These are phyloP conservation scores for Thelonectria blattea DNA, from an alignment of 2,329 filamentous ascomycete species.

Conservation along the genomic window DNA sequence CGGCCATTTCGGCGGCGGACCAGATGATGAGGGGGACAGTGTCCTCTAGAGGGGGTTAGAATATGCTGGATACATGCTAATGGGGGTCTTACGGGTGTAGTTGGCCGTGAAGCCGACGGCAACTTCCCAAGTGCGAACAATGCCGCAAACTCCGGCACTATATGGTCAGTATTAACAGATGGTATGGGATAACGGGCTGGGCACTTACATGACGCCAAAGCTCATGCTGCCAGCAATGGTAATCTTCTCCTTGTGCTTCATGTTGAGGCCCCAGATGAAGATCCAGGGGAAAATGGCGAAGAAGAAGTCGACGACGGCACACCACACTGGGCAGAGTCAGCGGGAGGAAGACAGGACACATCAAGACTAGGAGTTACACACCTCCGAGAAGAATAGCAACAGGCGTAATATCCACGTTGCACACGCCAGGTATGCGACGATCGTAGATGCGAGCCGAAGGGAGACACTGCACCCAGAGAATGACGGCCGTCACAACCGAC, in stretches of 20 bases:
- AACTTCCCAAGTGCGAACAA: slow-evolving; percentile 11
- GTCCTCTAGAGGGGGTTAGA: slow-evolving; percentile 34
- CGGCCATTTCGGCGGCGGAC: slow-evolving; percentile 45
- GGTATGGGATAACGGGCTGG: not conserved
- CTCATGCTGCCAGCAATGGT: slow-evolving; percentile 48
- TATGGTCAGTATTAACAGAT: not conserved
- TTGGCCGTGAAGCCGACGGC: slow-evolving; percentile 21
- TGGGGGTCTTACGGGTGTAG: slow-evolving; percentile 18
- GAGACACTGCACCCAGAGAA: slow-evolving; percentile 17
- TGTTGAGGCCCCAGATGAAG: slow-evolving; percentile 49
- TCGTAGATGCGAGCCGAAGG: slow-evolving; percentile 19
- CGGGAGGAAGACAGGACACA: not conserved
- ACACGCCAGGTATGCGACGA: slow-evolving; percentile 13
- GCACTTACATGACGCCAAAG: slow-evolving; percentile 45
- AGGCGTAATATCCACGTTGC: slow-evolving; percentile 16
- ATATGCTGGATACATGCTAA: too few species aligned
- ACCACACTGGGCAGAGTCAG: slow-evolving; percentile 25
- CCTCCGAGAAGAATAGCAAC: slow-evolving; percentile 23
- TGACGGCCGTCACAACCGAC: slow-evolving; percentile 1
- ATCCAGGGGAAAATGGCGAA: slow-evolving; percentile 49
- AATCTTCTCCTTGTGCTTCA: slow-evolving; percentile 51
- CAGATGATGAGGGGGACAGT: slow-evolving; percentile 44
- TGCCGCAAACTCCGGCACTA: slow-evolving; percentile 18
- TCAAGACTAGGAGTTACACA: not conserved
- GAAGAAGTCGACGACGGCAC: slow-evolving; percentile 44